Base-by-base conservation (phyloP, 805 yeast species). In the Candida nanaspora region DNA sequence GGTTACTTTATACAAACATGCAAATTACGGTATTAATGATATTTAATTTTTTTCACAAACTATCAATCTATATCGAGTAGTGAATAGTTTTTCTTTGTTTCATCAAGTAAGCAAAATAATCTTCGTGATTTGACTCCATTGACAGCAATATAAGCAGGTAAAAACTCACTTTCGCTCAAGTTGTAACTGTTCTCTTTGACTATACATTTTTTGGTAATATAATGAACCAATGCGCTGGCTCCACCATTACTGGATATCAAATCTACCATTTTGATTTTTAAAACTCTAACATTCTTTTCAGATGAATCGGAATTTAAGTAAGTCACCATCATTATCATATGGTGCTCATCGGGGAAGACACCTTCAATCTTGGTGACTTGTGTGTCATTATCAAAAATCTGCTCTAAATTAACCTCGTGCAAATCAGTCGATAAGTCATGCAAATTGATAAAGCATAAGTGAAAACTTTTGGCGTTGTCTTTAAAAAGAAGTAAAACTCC, bases 61-160 rank as follows among this genome's bases (percentile, higher is more conserved):
- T 18, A 33, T 6, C 14, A 16, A 27, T 36, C 41, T 4, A 44
- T 32, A 35, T 57, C 58, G 29, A 71, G 53, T 14, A 70, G 61
- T 22, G 57, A 46, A 47, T 70, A 72, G 39, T 65, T 60, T 44
- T 63, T 68, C 38, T 55, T 65, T 21, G 65, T 51, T 8, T 53
- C 46, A 45, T 71, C 76, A 28, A 73, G 44, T 14, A 74, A 43
- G 43, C 72, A 67, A 6, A 68, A 72, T 33, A 59, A 53, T 0
- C 56, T 43, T 21, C 58, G 50, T 3, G 43, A 29, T 2, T 43
- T 43, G n/a, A 39, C 35, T 19, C 57, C 44, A 42, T 61, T 68
- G n/a, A 64, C 45, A 0, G 69, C 50, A 33, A 71, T 30, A 36
- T 51, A 51, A 3, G 48, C 43, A 1, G 74, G 71, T n/a, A 49